Percentiles rank a stretch among this genome's conserved stretches.
These are phyloP conservation scores for Colletotrichum caudatum DNA, from an alignment of 2,329 filamentous ascomycete genomes.

Conservation along the genomic window DNA sequence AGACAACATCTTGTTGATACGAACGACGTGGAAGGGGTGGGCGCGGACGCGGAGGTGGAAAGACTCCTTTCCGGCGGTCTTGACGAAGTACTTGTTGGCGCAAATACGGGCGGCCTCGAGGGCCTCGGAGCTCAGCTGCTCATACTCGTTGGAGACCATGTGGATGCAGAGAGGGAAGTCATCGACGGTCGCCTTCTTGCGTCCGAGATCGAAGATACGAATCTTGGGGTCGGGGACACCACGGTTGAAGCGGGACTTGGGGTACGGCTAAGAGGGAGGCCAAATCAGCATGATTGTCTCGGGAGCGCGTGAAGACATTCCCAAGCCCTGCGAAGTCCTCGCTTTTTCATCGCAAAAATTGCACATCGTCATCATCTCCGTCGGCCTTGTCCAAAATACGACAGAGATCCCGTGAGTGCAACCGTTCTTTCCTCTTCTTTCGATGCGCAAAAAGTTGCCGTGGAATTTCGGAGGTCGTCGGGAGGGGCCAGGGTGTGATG, in stretches of 20 bases:
- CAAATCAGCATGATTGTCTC: conserved; percentile 4
- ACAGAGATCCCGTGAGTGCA: neutral
- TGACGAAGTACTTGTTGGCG: conserved; percentile 97
- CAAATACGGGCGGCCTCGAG: conserved; percentile 99
- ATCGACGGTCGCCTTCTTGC: conserved; percentile 98
- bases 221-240: conserved; percentile 91
- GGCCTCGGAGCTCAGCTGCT: conserved; percentile 99
- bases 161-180: conserved; percentile 99
- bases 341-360: neutral
- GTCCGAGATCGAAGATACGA: conserved; percentile 98
- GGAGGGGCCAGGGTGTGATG: conserved; percentile 9
- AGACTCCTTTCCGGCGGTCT: conserved; percentile 77
- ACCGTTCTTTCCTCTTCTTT: conserved; percentile 12
- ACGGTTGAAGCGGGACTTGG: conserved; percentile 99
- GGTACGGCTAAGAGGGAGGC: conserved; percentile 77
- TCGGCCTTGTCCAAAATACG: neutral
- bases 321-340: neutral
- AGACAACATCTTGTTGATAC: conserved; percentile 99
- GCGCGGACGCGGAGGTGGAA: conserved; percentile 85
- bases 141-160: conserved; percentile 99
- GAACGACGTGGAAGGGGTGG: conserved; percentile 99
- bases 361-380: neutral
- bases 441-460: conserved; percentile 33
- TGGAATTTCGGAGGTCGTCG: conserved; percentile 18
- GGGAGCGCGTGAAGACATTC: neutral